These are phyloP conservation scores for Delonix regia DNA, from an alignment of 306 rosid genomes.

Conservation along the genomic window DNA sequence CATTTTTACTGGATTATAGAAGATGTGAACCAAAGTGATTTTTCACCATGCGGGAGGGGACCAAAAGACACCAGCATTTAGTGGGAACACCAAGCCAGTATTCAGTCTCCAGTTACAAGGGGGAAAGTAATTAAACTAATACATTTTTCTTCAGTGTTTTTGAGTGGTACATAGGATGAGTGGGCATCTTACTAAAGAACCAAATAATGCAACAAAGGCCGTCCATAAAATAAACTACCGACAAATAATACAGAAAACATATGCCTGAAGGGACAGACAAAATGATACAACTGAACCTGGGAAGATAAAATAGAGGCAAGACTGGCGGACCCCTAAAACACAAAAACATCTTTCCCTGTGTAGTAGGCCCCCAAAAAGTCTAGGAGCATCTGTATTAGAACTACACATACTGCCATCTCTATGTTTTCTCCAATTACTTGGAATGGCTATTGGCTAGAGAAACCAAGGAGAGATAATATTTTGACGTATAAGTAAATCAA, in stretches of 20 bases:
- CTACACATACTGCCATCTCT: slow-evolving; percentile 46
- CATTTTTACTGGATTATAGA: not conserved
- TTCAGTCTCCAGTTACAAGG: not conserved
- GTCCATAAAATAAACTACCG: slow-evolving; percentile 40
- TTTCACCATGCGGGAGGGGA: not conserved
- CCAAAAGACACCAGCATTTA: not conserved
- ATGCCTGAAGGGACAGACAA: slow-evolving; percentile 38
- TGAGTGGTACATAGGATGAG: not conserved
- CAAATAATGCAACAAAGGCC: not conserved
- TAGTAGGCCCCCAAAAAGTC: slow-evolving; percentile 39
- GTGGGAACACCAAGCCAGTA: not conserved
- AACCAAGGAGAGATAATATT: slow-evolving; percentile 30
- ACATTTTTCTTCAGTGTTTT: not conserved
- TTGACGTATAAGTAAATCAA: slow-evolving; percentile 43
- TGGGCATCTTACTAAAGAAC: not conserved
- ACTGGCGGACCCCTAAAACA: slow-evolving; percentile 35
- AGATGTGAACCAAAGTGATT: not conserved
- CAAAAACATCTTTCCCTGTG: slow-evolving; percentile 29
- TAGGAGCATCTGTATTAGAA: slow-evolving; percentile 37
- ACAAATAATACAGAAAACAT: slow-evolving; percentile 39
- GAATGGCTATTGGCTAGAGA: slow-evolving; percentile 44
- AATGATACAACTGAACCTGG: slow-evolving; percentile 48
- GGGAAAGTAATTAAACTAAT: not conserved
- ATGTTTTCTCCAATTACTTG: slow-evolving; percentile 38
- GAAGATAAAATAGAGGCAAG: slow-evolving; percentile 35